These are phyloP conservation scores for Penicillium crustosum DNA, from an alignment of 2,329 filamentous ascomycete species.

Conservation along the genomic window DNA sequence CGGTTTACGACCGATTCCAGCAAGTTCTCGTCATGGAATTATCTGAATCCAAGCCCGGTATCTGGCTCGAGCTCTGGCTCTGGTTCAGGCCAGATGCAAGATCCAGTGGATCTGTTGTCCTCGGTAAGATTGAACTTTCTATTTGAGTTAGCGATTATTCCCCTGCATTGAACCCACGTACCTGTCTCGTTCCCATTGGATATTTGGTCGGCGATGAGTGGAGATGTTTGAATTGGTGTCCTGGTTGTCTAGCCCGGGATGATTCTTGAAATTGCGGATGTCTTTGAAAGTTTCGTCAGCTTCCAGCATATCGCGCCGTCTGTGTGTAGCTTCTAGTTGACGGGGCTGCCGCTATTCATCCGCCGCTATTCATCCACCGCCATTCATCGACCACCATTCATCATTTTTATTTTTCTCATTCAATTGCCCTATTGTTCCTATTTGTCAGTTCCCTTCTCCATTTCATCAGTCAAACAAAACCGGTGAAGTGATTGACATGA, in stretches of 20 bases:
- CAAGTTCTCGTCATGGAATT: constrained; percentile 72
- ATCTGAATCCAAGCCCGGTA: constrained; percentile 60
- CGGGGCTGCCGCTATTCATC: background rate
- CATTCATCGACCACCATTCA: background rate
- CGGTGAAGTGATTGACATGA: background rate
- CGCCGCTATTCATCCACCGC: background rate
- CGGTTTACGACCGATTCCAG: constrained; percentile 92
- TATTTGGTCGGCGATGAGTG: background rate
- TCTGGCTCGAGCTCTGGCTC: constrained; percentile 48
- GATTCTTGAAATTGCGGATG: background rate
- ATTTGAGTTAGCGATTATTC: background rate
- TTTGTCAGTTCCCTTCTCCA: background rate
- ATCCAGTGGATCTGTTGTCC: constrained; percentile 55
- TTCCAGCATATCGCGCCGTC: background rate
- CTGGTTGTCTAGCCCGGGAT: background rate
- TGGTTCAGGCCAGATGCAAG: constrained; percentile 39
- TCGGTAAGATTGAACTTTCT: constrained; percentile 46
- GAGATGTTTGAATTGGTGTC: background rate
- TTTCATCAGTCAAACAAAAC: background rate
- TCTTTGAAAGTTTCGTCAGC: background rate
- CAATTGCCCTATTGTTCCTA: background rate
- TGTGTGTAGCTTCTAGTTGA: background rate
- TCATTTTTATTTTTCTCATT: background rate
- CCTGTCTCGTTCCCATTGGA: background rate
- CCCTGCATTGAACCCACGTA: background rate